Evolutionary conservation across 495 filamentous ascomycete genomes (phyloP).

Genomic region (Schizothecium vesticola): DNA sequence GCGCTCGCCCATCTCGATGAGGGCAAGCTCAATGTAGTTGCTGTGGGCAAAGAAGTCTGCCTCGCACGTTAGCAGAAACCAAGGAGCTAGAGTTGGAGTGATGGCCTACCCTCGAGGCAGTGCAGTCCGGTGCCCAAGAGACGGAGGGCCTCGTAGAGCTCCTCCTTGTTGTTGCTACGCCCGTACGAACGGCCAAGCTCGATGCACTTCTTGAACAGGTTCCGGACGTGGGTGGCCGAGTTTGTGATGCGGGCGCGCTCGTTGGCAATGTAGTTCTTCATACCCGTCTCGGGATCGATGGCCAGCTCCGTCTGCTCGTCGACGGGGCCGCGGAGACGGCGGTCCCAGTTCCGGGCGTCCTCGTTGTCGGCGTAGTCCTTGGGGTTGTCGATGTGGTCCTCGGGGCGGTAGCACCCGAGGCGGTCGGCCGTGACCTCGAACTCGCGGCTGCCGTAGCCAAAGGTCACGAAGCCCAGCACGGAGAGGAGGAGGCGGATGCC

Average conservation of each 20-base stretch:
- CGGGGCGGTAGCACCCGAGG: conserved; percentile 81
- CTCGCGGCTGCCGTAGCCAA: conserved; percentile 81
- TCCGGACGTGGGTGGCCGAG: conserved; percentile 67
- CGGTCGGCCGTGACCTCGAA: conserved; percentile 87
- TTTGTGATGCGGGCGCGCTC: conserved; percentile 68
- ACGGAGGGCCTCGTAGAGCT: conserved; percentile 78
- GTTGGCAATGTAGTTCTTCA: conserved; percentile 90
- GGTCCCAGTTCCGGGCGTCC: conserved; percentile 78
- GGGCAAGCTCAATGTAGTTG: conserved; percentile 80
- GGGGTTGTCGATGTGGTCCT: conserved; percentile 81
- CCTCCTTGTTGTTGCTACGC: conserved; percentile 55
- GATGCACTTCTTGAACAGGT: conserved; percentile 65
- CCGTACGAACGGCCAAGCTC: conserved; percentile 67
- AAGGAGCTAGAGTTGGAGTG: background rate
- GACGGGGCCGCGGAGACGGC: conserved; percentile 70
- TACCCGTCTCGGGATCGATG: conserved; percentile 69
- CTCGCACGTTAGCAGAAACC: background rate
- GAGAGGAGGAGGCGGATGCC: conserved; percentile 78
- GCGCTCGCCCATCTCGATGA: conserved; percentile 76
- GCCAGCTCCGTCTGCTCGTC: conserved; percentile 72
- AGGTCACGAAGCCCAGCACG: conserved; percentile 55
- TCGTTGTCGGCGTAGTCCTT: conserved; percentile 76
- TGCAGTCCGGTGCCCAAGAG: conserved; percentile 81
- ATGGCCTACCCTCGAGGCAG: conserved; percentile 64
- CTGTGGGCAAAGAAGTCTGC: conserved; percentile 82